Evolutionary conservation across 2,329 filamentous ascomycete species (phyloP).

Genomic region (Beauveria sp.): DNA sequence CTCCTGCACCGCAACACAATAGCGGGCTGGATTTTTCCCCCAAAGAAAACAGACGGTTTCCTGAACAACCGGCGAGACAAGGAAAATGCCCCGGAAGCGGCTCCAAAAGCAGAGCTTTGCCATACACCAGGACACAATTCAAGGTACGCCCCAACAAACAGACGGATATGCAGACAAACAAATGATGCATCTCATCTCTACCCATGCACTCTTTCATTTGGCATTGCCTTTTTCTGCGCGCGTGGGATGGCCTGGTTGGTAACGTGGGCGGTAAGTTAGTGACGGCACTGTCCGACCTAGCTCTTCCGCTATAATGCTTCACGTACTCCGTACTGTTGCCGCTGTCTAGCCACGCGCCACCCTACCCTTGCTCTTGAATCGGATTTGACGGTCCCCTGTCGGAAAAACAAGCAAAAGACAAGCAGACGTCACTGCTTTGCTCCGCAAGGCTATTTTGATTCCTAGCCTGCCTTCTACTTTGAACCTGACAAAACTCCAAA

Average conservation of each 20-base stretch:
- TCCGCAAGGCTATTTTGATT: background rate
- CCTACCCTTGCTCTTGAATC: constrained; percentile 1
- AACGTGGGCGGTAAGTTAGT: background rate
- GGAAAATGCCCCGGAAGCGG: constrained; percentile 24
- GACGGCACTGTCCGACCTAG: background rate
- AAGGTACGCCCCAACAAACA: constrained; percentile 12
- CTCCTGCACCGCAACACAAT: constrained; percentile 1
- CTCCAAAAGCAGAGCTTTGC: constrained; percentile 27
- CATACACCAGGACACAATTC: constrained; percentile 25
- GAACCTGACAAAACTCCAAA: background rate
- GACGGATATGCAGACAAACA: background rate
- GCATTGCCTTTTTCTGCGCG: background rate
- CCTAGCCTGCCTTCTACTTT: background rate
- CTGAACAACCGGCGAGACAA: background rate
- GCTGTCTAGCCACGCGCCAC: background rate
- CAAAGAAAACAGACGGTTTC: background rate
- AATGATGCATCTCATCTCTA: background rate
- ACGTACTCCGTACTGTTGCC: background rate
- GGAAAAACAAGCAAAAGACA: background rate
- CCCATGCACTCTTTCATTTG: background rate
- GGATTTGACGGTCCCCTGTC: background rate
- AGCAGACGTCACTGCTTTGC: background rate
- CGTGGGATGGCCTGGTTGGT: background rate
- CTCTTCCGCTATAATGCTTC: background rate
- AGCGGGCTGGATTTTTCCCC: background rate